Percentiles rank a stretch among this genome's conserved stretches.
phyloP scores from a whole-genome alignment of 371 early-diverging fungal genomes.

The Mortierella sp. region DNA sequence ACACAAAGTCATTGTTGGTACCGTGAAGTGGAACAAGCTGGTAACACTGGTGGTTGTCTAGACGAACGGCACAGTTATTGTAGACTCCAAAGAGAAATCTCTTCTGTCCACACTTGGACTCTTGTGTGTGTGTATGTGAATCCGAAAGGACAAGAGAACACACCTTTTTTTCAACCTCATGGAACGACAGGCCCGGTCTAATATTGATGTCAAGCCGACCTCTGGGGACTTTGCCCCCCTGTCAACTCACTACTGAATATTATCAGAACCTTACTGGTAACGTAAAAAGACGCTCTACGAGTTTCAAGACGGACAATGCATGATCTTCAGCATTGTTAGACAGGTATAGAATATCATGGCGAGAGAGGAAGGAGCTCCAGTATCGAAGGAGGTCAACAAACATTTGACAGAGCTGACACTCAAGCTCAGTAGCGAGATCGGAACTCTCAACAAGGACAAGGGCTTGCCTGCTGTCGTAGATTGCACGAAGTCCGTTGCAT shows the following conservation, averaged over 20 bases:
- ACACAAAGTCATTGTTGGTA: conserved; percentile 23
- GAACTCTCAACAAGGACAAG: not conserved
- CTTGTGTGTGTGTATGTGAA: conserved; percentile 20
- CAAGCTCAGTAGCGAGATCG: conserved; percentile 16
- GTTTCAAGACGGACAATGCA: no score
- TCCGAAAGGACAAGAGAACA: conserved; percentile 7
- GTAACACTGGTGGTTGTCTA: conserved; percentile 16
- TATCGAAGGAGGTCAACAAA: conserved; percentile 24
- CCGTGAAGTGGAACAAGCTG: conserved; percentile 14
- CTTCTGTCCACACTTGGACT: conserved; percentile 17
- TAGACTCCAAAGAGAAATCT: conserved; percentile 22
- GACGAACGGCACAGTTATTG: conserved; percentile 20
- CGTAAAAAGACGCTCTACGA: no score
- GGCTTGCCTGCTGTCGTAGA: not conserved
- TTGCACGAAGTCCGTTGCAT: no score
- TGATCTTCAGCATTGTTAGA: conserved; percentile 18
- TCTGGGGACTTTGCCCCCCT: conserved; percentile 21
- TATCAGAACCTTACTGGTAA: conserved; percentile 13
- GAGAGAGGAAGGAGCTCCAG: conserved; percentile 18
- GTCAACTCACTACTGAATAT: conserved; percentile 7
- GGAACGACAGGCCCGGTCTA: conserved; percentile 21
- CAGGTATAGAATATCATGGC: conserved; percentile 18
- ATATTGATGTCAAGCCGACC: conserved; percentile 12
- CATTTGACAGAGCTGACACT: conserved; percentile 15
- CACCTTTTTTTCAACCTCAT: conserved; percentile 6